Conservation (phyloP, 345 rosid species). For the Gossypioides kirkii region DNA sequence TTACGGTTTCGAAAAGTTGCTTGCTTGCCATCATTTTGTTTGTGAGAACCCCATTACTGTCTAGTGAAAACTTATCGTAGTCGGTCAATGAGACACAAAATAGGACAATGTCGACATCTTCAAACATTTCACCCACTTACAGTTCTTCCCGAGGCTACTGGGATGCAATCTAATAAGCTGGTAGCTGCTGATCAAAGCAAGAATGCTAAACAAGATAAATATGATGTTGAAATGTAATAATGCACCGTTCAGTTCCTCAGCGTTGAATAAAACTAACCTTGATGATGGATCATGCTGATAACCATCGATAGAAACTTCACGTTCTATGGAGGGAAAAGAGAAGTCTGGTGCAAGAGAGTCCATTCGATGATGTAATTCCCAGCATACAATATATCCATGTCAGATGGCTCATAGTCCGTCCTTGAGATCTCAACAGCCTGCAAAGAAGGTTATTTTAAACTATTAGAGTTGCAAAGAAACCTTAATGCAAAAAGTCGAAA, state of each 20-base stretch:
- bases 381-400: constrained; percentile 75
- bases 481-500: neutral
- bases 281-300: constrained; percentile 38
- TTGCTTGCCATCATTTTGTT: constrained; percentile 90
- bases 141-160: constrained; percentile 59
- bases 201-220: neutral
- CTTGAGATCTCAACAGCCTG: constrained; percentile 81
- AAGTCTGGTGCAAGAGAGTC: constrained; percentile 75
- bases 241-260: too few relatives aligned
- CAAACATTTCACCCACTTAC: constrained; percentile 86
- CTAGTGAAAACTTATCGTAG: constrained; percentile 48
- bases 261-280: constrained; percentile 38
- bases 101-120: constrained; percentile 61
- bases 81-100: constrained; percentile 69
- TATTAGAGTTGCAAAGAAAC: neutral
- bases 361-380: constrained; percentile 65
- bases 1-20: constrained; percentile 53
- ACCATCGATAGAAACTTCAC: constrained; percentile 27
- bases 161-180: constrained; percentile 79
- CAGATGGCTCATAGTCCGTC: constrained; percentile 66
- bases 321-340: constrained; percentile 45
- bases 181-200: constrained; percentile 43
- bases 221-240: too few relatives aligned
- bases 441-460: constrained; percentile 13
- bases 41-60: constrained; percentile 39